Evolutionary conservation across 352 stramenopile species (phyloP).

Genomic region (Plasmopara viticola): DNA sequence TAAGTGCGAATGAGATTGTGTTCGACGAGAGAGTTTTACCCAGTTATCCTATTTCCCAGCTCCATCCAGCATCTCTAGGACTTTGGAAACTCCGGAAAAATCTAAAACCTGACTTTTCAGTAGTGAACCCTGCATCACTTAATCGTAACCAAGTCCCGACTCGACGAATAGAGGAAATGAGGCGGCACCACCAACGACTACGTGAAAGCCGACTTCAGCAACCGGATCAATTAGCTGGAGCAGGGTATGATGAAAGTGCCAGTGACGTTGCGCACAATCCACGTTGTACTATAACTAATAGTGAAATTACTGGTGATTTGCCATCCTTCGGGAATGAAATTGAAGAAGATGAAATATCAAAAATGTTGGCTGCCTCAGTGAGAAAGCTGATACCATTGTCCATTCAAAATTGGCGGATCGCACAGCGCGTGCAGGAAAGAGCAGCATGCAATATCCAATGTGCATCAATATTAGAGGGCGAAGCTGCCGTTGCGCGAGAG

Average conservation of each 20-base stretch:
- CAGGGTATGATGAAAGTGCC: slow-evolving; percentile 22
- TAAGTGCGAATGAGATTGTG: slow-evolving; percentile 12
- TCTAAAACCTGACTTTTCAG: slow-evolving; percentile 29
- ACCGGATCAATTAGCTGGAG: slow-evolving; percentile 18
- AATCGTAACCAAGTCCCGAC: slow-evolving; percentile 18
- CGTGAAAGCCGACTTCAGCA: slow-evolving; percentile 25
- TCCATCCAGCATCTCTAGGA: slow-evolving; percentile 59
- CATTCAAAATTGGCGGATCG: slow-evolving; percentile 61
- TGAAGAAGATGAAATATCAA: slow-evolving; percentile 76
- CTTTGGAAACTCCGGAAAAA: slow-evolving; percentile 59
- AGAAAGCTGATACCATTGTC: slow-evolving; percentile 52
- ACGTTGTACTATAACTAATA: slow-evolving; percentile 20
- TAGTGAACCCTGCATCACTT: slow-evolving; percentile 42
- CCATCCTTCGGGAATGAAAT: slow-evolving; percentile 44
- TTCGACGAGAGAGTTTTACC: slow-evolving; percentile 36
- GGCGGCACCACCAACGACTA: slow-evolving; percentile 22
- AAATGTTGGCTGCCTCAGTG: slow-evolving; percentile 40
- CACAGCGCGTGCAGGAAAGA: slow-evolving; percentile 55
- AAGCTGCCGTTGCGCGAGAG: slow-evolving; percentile 30
- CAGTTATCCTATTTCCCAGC: slow-evolving; percentile 23
- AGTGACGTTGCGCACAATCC: slow-evolving; percentile 8
- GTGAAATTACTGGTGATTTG: slow-evolving; percentile 19
- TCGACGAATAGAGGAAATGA: slow-evolving; percentile 43
- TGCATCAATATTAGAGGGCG: slow-evolving; percentile 39
- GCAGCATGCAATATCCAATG: slow-evolving; percentile 47